Percentiles rank a stretch among this genome's conserved stretches.
Evolutionary conservation across 2,329 filamentous ascomycete genomes (phyloP).

Genomic region (Ophiostoma sp.): DNA sequence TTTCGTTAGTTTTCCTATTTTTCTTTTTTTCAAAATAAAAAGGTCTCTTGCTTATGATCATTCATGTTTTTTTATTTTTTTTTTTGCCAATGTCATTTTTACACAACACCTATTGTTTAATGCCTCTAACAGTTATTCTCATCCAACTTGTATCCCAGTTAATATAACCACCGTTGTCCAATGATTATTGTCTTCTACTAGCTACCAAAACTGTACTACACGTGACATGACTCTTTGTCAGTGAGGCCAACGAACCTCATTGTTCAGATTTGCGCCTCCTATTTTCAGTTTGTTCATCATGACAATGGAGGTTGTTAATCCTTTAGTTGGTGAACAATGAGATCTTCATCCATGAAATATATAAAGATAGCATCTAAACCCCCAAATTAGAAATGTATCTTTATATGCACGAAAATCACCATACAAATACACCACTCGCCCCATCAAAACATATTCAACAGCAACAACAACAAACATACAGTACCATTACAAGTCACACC

Average conservation of each 20-base stretch:
- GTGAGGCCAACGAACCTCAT: background rate
- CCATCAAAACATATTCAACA: background rate
- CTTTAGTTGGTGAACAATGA: background rate
- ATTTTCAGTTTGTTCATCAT: background rate
- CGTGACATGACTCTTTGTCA: background rate
- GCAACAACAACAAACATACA: background rate
- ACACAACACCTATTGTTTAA: too few relatives aligned
- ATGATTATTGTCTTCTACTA: too few relatives aligned
- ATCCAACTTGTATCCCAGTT: too few relatives aligned
- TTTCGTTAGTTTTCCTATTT: too few relatives aligned
- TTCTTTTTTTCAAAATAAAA: too few relatives aligned
- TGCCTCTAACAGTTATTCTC: too few relatives aligned
- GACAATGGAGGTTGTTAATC: background rate
- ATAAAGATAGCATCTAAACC: background rate
- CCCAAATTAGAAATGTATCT: background rate
- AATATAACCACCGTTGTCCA: too few relatives aligned
- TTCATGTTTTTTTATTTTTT: too few relatives aligned
- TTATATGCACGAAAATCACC: background rate
- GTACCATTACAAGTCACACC: background rate
- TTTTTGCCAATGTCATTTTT: too few relatives aligned
- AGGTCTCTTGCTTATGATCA: too few relatives aligned
- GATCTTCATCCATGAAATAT: background rate
- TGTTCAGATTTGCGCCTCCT: background rate
- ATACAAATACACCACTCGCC: background rate
- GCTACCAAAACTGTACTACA: too few relatives aligned